Evolutionary conservation across 2,329 filamentous ascomycete genomes (phyloP), one percentile per base, ranked within the genome.

Genomic region (Neofusicoccum kwambonambiense): DNA sequence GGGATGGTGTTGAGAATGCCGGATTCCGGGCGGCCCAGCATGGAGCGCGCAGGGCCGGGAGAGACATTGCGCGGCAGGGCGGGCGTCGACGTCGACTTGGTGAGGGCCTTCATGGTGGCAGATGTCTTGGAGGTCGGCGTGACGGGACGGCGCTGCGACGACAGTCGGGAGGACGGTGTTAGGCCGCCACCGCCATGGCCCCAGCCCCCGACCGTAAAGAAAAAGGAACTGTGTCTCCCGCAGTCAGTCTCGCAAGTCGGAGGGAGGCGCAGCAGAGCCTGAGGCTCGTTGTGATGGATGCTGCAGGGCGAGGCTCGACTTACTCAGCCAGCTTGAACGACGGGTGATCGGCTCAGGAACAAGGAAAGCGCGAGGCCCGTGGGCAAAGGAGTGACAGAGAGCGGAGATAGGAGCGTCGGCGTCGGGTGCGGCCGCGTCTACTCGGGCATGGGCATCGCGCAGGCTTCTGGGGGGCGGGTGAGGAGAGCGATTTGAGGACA

Each of bases 1-100:
- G 89, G 89, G 60, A 91, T 80, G 1, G 89, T 91, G 74, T 87
- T 90, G 79, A 91, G 84, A 70, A 87, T 86, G 71, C 86, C 83
- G 69, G 84, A 83, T 54, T 84, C 81, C 11, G 78, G 74, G 15
- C 79, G 75, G 15, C 79, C 66, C 52, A 67, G 62, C 17, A 49
- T 42, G 41, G 17, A 35, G 41, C 42, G 27, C 57, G 35, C 31
- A 22, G 41, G 56, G 22, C 51, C 42, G 12, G 67, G 68, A 13
- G 64, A 62, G 45, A 49, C 37, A 12, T 68, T 69, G 64, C 72
- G 70, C 17, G 71, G 65, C 60, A 78, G 73, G 13, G 77, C 74
- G 2, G 76, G 75, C 12, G 74, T 74, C 15, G 76, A 78, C 37
- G 74, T 72, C 17, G 76, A 77, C 42, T 76, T 73, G 57, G 73